phyloP scores from a whole-genome alignment of 257 asterid genomes.

The Nicotiana benthamiana region DNA sequence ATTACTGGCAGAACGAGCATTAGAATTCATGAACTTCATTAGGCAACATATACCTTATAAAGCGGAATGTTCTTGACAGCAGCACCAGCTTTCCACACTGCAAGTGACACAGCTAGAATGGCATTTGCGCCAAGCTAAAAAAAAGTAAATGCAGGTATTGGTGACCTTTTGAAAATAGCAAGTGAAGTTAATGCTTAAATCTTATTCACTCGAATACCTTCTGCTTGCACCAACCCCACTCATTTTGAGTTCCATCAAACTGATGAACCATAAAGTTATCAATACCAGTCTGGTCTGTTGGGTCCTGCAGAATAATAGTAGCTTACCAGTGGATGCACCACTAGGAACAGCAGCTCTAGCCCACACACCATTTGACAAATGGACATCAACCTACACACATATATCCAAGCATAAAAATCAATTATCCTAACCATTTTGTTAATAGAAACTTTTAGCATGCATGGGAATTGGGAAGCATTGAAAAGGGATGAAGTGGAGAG shows the following conservation, averaged over 20 bases:
- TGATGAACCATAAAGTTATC: slow-evolving; percentile 92
- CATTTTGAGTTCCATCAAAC: slow-evolving; percentile 93
- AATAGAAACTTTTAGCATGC: no score
- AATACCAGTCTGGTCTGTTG: slow-evolving; percentile 76
- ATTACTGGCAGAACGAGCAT: background rate
- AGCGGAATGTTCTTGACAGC: slow-evolving; percentile 61
- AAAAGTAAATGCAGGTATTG: background rate
- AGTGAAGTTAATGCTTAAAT: background rate
- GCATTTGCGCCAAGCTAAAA: slow-evolving; percentile 96
- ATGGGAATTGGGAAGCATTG: background rate
- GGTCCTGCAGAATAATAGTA: slow-evolving; percentile 39
- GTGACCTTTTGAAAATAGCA: background rate
- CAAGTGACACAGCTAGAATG: slow-evolving; percentile 92
- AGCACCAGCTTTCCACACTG: slow-evolving; percentile 96
- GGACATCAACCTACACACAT: slow-evolving; percentile 53
- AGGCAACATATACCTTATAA: slow-evolving; percentile 53
- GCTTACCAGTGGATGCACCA: slow-evolving; percentile 85
- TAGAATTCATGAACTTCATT: background rate
- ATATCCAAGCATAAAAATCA: background rate
- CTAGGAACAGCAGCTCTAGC: slow-evolving; percentile 96
- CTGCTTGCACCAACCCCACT: slow-evolving; percentile 99
- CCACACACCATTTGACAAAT: slow-evolving; percentile 41
- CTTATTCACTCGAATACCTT: slow-evolving; percentile 38
- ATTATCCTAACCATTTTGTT: background rate
- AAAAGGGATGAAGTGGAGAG: background rate